Base-by-base conservation (phyloP, 225 moss, liverwort and hornwort genomes). In the Lunularia cruciata region DNA sequence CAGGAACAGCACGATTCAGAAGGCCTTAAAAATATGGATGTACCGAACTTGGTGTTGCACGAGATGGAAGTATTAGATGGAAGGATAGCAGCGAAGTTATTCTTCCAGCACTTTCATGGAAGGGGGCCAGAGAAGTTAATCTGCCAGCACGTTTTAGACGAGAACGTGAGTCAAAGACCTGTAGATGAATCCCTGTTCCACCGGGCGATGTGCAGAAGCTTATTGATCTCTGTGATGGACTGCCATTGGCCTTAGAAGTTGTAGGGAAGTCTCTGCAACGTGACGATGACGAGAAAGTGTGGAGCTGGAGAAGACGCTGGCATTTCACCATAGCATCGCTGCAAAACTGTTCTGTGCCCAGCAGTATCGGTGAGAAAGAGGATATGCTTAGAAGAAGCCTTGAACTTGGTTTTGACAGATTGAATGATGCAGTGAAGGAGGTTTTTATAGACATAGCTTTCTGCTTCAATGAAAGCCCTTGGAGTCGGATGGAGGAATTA, bases 191-290 rank as follows among this genome's bases (percentile, higher is more conserved):
- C n/a, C n/a, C n/a, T n/a, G n/a, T n/a, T n/a, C n/a, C n/a, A n/a
- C n/a, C n/a, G n/a, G n/a, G n/a, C n/a, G 31, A 32, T 58, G 58
- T 58, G 11, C 32, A 20, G 3, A 36, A 60, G 20, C 12, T 60
- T 38, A 2, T 38, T 18, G 12, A 20, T 7, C 19, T n/a, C 1
- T 60, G 60, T 32, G 19, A 32, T 60, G 37, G 60, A 37, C n/a
- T 60, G 37, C 60, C 60, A n/a, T 60, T 60, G 22, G 60, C 60
- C 7, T 9, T 60, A 10, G 19, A 60, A 32, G 60, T n/a, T n/a
- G 37, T 60, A 2, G 60, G 60, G 15, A 18, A 30, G 2, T 14
- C n/a, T 38, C 20, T 60, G 8, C 1, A 11, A 16, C n/a, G 13
- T 15, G 35, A 60, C 8, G 60, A 60, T 3, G 8, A 8, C 3